phyloP scores from a whole-genome alignment of 805 yeast species.

The Ogataea haglerorum region DNA sequence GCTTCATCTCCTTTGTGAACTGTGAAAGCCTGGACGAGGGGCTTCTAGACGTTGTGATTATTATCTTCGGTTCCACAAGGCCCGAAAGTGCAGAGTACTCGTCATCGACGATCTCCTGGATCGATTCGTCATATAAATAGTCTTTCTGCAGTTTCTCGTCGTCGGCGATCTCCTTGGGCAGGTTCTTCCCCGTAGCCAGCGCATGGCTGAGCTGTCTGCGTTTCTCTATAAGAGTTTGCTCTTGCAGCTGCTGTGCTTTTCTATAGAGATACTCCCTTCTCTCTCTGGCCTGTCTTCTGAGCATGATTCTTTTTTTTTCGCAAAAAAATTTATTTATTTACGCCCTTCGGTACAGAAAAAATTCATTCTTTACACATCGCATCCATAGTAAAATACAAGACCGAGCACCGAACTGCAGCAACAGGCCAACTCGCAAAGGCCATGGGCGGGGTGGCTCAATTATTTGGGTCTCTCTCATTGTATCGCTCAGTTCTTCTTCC shows the following conservation, averaged over 20 bases:
- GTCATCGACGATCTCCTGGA: constrained; percentile 63
- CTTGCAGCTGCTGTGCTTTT: constrained; percentile 87
- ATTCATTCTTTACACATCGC: background rate
- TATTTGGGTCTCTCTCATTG: background rate
- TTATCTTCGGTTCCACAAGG: constrained; percentile 80
- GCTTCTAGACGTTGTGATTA: constrained; percentile 91
- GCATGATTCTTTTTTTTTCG: constrained; percentile 37
- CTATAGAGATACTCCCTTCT: constrained; percentile 90
- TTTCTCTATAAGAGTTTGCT: constrained; percentile 78
- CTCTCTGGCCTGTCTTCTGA: constrained; percentile 93
- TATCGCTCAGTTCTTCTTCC: constrained; percentile 35
- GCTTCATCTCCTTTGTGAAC: constrained; percentile 87
- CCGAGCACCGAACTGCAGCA: background rate
- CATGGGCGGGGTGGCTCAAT: background rate
- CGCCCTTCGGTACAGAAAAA: background rate
- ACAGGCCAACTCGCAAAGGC: background rate
- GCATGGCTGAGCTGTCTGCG: constrained; percentile 85
- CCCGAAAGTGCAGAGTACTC: constrained; percentile 90
- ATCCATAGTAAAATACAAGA: constrained; percentile 4
- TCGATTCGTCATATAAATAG: constrained; percentile 81
- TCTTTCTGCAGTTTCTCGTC: constrained; percentile 79
- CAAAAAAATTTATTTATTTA: background rate
- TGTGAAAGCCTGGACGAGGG: constrained; percentile 84
- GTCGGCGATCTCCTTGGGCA: constrained; percentile 87
- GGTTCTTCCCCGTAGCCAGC: constrained; percentile 84